Conservation (phyloP, 257 asterid species). For the Mentha longifolia region DNA sequence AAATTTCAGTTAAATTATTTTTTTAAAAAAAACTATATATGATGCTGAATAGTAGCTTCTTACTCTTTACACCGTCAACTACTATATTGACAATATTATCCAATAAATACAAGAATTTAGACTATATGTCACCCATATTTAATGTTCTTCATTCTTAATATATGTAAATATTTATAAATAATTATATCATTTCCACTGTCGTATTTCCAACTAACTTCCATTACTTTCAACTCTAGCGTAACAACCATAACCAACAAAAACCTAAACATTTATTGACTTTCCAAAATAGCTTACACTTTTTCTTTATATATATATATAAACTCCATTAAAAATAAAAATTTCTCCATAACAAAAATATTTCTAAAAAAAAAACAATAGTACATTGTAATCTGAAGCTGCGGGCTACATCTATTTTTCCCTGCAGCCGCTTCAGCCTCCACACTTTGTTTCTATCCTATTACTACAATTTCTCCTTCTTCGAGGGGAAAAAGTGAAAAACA, state of each 20-base stretch:
- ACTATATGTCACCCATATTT: no score
- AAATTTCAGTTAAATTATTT: no score
- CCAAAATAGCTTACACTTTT: not conserved
- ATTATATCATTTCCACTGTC: no score
- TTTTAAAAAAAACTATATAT: no score
- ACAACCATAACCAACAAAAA: not conserved
- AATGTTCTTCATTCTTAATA: no score
- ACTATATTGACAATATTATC: not conserved
- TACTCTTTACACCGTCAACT: no score
- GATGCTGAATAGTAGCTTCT: no score
- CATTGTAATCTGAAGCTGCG: slow-evolving; percentile 43
- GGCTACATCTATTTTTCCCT: slow-evolving; percentile 42
- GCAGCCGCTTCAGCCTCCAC: slow-evolving; percentile 48
- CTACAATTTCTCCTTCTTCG: not conserved
- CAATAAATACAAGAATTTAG: no score
- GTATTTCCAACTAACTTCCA: no score
- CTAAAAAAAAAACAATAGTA: not conserved
- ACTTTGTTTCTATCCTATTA: slow-evolving; percentile 7
- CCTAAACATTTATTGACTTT: not conserved
- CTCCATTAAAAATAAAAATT: not conserved
- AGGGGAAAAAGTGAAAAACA: slow-evolving; percentile 25
- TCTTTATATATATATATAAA: no score
- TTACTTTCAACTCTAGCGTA: no score
- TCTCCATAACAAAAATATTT: not conserved
- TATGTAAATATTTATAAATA: no score